phyloP scores from a whole-genome alignment of 441 rosid species.

The Kokia cookei region DNA sequence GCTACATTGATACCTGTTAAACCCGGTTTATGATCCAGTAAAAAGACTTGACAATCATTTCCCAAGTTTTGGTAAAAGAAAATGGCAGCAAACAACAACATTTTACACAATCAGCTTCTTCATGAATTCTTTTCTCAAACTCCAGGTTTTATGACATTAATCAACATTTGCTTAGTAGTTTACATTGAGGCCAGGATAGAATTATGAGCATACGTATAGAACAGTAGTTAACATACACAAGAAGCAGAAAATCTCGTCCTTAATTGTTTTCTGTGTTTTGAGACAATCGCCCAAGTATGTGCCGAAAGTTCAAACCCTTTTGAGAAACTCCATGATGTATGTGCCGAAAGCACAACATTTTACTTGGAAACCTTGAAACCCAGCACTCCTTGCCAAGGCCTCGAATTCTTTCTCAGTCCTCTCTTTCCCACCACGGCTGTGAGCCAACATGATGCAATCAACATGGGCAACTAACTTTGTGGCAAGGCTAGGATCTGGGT shows the following conservation, averaged over 20 bases:
- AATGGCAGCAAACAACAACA: not conserved
- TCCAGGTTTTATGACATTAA: not conserved
- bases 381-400: slow-evolving; percentile 65
- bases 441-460: slow-evolving; percentile 81
- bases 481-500: slow-evolving; percentile 56
- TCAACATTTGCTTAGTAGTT: not conserved
- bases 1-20: not conserved
- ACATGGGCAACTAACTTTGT: slow-evolving; percentile 50
- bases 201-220: no score
- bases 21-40: not conserved
- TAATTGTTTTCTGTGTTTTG: not conserved
- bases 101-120: not conserved
- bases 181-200: no score
- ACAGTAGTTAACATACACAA: not conserved
- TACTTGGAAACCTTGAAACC: slow-evolving; percentile 62
- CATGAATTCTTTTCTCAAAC: not conserved
- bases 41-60: not conserved
- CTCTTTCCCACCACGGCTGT: slow-evolving; percentile 85
- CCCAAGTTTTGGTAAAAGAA: not conserved
- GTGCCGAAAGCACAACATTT: slow-evolving; percentile 49
- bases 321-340: slow-evolving; percentile 67
- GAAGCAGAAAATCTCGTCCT: not conserved
- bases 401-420: slow-evolving; percentile 74
- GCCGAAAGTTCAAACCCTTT: slow-evolving; percentile 33
- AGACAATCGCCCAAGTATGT: not conserved